Evolutionary conservation across 257 asterid genomes (phyloP).

Genomic region (Solanum rostratum): DNA sequence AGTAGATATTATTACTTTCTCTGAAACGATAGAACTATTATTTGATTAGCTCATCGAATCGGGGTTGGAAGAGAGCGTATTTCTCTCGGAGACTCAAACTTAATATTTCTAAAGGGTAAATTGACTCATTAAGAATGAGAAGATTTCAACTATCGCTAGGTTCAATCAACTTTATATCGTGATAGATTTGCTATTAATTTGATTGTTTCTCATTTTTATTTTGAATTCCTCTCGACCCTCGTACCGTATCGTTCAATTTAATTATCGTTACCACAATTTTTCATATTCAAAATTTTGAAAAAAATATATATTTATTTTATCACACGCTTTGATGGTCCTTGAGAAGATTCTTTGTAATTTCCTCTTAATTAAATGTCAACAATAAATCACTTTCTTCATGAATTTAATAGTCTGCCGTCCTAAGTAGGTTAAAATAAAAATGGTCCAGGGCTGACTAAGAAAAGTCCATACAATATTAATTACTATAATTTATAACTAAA

Average conservation of each 20-base stretch:
- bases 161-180: neutral
- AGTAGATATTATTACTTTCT: no score
- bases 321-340: neutral
- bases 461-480: neutral
- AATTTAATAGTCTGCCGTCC: neutral
- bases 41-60: no score
- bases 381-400: neutral
- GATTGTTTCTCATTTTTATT: no score
- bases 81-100: neutral
- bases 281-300: neutral
- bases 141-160: rapidly evolving
- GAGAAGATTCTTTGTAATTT: neutral
- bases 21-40: no score
- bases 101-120: no score
- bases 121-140: neutral
- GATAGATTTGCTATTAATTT: no score
- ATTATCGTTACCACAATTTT: neutral
- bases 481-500: neutral
- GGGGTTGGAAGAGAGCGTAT: no score
- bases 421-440: neutral
- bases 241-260: no score
- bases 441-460: neutral
- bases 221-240: neutral
- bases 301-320: neutral
- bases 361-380: neutral